These are phyloP conservation scores for Trametes meyenii DNA, from an alignment of 768 basidiomycete species.

Conservation along the genomic window DNA sequence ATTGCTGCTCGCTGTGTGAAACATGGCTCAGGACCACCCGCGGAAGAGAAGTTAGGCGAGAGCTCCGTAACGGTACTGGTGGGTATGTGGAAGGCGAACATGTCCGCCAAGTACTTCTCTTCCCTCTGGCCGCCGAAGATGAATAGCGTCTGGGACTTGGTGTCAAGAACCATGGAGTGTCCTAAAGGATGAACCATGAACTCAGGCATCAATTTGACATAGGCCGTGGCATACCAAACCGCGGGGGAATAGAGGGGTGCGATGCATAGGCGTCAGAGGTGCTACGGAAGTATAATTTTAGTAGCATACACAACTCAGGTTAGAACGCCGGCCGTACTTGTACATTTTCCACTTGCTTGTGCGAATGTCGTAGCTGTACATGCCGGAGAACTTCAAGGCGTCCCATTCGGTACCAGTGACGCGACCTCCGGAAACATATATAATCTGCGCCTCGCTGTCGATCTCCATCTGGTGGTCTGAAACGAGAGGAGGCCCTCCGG, in stretches of 20 bases:
- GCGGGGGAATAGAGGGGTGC: constrained; percentile 53
- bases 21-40: constrained; percentile 70
- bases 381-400: constrained; percentile 61
- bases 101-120: constrained; percentile 69
- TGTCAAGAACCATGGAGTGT: constrained; percentile 82
- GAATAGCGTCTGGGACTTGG: constrained; percentile 56
- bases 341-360: constrained; percentile 68
- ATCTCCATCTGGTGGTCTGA: constrained; percentile 85
- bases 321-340: constrained; percentile 52
- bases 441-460: constrained; percentile 66
- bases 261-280: constrained; percentile 32
- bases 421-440: constrained; percentile 80
- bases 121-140: constrained; percentile 78
- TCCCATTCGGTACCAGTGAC: constrained; percentile 69
- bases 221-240: constrained; percentile 50
- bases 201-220: neutral
- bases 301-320: neutral
- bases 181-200: constrained; percentile 41
- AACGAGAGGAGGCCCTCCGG: constrained; percentile 71
- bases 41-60: constrained; percentile 59
- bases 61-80: constrained; percentile 61
- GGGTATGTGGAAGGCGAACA: constrained; percentile 71
- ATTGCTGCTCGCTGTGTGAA: constrained; percentile 78
- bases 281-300: constrained; percentile 17
- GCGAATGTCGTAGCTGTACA: constrained; percentile 73